These are phyloP conservation scores for Agrostemma githago DNA, from an alignment of 148 eudicot species.

Conservation along the genomic window DNA sequence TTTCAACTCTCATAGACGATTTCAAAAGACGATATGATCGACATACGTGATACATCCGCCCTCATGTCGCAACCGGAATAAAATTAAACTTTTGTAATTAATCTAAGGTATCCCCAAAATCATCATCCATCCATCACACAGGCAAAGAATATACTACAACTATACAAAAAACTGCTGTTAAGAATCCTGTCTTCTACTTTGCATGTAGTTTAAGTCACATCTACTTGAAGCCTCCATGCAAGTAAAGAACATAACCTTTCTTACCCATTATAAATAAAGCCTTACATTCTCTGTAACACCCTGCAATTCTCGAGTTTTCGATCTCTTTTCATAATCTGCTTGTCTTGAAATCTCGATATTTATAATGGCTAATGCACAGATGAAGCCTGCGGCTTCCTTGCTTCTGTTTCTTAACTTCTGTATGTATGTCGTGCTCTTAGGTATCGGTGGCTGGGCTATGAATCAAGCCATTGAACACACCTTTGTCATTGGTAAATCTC, in stretches of 20 bases:
- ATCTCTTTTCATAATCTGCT: neutral
- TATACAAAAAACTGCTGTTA: constrained; percentile 12
- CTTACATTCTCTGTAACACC: constrained; percentile 11
- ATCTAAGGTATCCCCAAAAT: neutral
- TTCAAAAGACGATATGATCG: neutral
- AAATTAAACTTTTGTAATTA: neutral
- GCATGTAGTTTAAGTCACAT: constrained; percentile 43
- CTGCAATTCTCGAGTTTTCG: constrained; percentile 18
- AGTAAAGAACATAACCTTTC: constrained; percentile 49
- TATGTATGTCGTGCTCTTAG: constrained; percentile 68
- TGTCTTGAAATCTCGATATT: neutral
- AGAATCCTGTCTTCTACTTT: constrained; percentile 36
- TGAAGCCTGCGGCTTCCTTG: constrained; percentile 45
- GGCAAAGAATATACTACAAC: constrained; percentile 13
- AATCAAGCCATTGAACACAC: constrained; percentile 65
- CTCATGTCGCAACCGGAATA: neutral
- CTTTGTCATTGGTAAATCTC: constrained; percentile 57
- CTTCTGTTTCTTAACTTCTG: constrained; percentile 81
- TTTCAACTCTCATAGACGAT: neutral
- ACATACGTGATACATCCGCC: neutral
- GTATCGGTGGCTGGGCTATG: constrained; percentile 79
- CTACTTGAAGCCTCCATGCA: constrained; percentile 42
- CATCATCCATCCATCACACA: constrained; percentile 14
- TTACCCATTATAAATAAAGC: constrained; percentile 15
- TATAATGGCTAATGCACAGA: constrained; percentile 46